Conservation (phyloP, 805 yeast species). For the Nematodospora valgi region DNA sequence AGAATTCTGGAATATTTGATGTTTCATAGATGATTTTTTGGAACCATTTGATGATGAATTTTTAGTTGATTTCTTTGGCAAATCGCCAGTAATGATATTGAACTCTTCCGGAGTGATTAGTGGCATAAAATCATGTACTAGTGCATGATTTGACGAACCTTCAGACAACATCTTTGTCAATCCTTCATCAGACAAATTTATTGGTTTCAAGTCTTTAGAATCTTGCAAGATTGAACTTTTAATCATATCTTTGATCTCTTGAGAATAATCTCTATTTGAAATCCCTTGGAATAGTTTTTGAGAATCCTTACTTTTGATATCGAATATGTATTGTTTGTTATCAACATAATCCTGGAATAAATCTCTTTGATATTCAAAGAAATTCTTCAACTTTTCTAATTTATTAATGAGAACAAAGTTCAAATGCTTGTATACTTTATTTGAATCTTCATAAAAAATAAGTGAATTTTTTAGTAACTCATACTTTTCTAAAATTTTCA, state of each 20-base stretch:
- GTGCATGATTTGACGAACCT: constrained; percentile 1
- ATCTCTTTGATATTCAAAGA: constrained; percentile 35
- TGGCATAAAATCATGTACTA: constrained; percentile 42
- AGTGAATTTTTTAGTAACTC: constrained; percentile 29
- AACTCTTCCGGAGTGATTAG: constrained; percentile 35
- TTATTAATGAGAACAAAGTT: constrained; percentile 28
- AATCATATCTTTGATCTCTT: constrained; percentile 28
- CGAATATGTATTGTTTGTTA: constrained; percentile 14
- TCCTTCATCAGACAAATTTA: background rate
- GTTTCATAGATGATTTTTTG: constrained; percentile 22
- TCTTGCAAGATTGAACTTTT: constrained; percentile 11
- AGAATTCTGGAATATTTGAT: constrained; percentile 38
- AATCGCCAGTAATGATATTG: constrained; percentile 37
- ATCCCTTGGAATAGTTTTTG: constrained; percentile 24
- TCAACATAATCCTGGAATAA: constrained; percentile 20
- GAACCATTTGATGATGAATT: constrained; percentile 11
- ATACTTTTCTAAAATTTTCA: constrained; percentile 29
- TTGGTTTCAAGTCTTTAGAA: background rate
- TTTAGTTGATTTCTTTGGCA: constrained; percentile 9
- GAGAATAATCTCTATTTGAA: constrained; percentile 24
- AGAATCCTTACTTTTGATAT: constrained; percentile 21
- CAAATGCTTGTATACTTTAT: constrained; percentile 30
- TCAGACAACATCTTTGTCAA: constrained; percentile 3
- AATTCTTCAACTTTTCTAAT: constrained; percentile 35
- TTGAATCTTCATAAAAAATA: constrained; percentile 35